Conservation (phyloP, 345 rosid genomes). For the Populus tremula region DNA sequence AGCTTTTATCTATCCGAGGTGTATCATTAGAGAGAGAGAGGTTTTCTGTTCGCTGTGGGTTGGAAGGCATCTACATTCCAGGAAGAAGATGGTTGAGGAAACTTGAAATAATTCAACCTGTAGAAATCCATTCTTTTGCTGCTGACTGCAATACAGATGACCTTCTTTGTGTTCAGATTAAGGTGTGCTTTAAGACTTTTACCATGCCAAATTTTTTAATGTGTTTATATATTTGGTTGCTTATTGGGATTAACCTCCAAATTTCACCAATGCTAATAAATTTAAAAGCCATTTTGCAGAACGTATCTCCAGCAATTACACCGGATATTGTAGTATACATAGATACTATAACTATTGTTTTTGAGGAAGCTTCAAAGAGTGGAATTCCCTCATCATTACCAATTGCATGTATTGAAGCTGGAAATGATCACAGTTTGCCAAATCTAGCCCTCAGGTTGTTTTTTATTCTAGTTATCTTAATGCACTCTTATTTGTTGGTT, state of each 20-base stretch:
- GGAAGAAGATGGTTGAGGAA: conserved; percentile 96
- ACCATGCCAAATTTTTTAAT: neutral
- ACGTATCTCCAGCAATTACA: conserved; percentile 67
- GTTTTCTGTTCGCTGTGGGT: conserved; percentile 91
- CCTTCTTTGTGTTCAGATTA: conserved; percentile 92
- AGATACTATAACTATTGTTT: conserved; percentile 86
- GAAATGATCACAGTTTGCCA: conserved; percentile 74
- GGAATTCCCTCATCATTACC: conserved; percentile 78
- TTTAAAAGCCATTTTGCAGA: conserved; percentile 48
- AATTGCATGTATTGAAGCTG: conserved; percentile 91
- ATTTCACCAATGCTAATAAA: conserved; percentile 3
- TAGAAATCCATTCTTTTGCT: conserved; percentile 73
- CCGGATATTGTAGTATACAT: conserved; percentile 72
- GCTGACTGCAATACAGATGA: conserved; percentile 92
- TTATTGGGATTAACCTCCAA: conserved; percentile 4
- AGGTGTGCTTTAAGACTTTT: conserved; percentile 46
- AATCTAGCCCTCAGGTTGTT: conserved; percentile 86
- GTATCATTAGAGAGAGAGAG: conserved; percentile 81
- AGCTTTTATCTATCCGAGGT: conserved; percentile 79
- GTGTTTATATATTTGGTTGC: neutral
- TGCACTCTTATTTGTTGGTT: conserved; percentile 20
- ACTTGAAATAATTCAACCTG: conserved; percentile 85
- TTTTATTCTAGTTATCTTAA: conserved; percentile 22
- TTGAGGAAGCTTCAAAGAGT: conserved; percentile 74
- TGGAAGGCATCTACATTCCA: conserved; percentile 85